Conservation (phyloP, 768 basidiomycete species). For the Pleurotus djamor region DNA sequence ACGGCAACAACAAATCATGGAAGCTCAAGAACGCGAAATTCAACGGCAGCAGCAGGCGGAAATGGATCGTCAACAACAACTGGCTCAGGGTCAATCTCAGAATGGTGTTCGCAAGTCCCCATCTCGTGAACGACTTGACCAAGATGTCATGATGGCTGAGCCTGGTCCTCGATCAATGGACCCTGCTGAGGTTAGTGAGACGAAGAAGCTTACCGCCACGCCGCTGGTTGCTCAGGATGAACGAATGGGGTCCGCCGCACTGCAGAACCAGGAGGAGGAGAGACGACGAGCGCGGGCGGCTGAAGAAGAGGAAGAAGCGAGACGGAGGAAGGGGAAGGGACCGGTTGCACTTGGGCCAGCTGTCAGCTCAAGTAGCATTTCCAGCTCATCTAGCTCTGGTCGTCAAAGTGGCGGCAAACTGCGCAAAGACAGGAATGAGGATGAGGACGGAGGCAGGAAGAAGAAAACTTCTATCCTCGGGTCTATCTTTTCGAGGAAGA, state of each 20-base stretch:
- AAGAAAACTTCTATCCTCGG: conserved; percentile 75
- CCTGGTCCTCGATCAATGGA: conserved; percentile 43
- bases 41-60: conserved; percentile 23
- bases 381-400: conserved; percentile 18
- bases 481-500: conserved; percentile 73
- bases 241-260: conserved; percentile 27
- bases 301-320: conserved; percentile 45
- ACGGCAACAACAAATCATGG: conserved; percentile 29
- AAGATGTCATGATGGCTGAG: conserved; percentile 2
- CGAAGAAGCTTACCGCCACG: conserved; percentile 74
- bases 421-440: conserved; percentile 39
- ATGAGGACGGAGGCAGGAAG: conserved; percentile 43
- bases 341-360: conserved; percentile 29
- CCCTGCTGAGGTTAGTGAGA: conserved; percentile 68
- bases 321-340: conserved; percentile 51
- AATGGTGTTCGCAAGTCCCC: conserved; percentile 37
- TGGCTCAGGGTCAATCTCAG: conserved; percentile 9
- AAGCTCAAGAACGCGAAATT: conserved; percentile 27
- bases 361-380: conserved; percentile 38
- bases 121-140: conserved; percentile 45
- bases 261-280: conserved; percentile 50
- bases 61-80: conserved; percentile 24
- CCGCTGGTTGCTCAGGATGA: conserved; percentile 71
- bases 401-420: conserved; percentile 29
- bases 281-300: conserved; percentile 41